phyloP scores from a whole-genome alignment of 140 eudicot genomes.

The Stevia rebaudiana region DNA sequence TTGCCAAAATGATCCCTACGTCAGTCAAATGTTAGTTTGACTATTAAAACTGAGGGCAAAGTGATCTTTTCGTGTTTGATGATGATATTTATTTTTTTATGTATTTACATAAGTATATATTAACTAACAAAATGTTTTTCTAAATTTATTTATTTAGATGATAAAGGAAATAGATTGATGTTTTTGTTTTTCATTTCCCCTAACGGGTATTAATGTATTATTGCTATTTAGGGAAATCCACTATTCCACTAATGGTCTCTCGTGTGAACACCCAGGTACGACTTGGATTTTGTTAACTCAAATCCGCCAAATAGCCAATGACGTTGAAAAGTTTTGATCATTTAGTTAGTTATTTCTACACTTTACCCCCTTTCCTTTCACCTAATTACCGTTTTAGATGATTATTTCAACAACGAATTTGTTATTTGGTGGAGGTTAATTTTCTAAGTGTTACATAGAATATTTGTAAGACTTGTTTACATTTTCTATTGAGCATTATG shows the following conservation, averaged over 20 bases:
- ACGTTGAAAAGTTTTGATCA: neutral
- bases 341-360: neutral
- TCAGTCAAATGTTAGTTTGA: too few species aligned
- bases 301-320: constrained; percentile 14
- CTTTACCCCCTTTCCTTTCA: constrained; percentile 14
- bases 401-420: neutral
- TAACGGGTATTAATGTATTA: neutral
- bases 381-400: neutral
- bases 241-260: neutral
- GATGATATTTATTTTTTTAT: too few species aligned
- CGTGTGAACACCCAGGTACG: constrained; percentile 13
- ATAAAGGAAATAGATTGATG: neutral
- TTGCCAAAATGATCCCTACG: too few species aligned
- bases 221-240: constrained; percentile 3
- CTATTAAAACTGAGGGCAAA: too few species aligned
- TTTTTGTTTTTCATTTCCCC: neutral
- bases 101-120: neutral
- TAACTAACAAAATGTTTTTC: neutral
- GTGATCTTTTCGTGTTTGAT: too few species aligned
- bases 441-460: too few species aligned
- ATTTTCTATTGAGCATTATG: too few species aligned
- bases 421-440: neutral
- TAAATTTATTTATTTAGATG: neutral
- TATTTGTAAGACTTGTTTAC: too few species aligned
- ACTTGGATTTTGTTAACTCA: neutral